These are phyloP conservation scores for Yamadazyma epiphylla DNA, from an alignment of 1,139 yeast genomes.

Conservation along the genomic window DNA sequence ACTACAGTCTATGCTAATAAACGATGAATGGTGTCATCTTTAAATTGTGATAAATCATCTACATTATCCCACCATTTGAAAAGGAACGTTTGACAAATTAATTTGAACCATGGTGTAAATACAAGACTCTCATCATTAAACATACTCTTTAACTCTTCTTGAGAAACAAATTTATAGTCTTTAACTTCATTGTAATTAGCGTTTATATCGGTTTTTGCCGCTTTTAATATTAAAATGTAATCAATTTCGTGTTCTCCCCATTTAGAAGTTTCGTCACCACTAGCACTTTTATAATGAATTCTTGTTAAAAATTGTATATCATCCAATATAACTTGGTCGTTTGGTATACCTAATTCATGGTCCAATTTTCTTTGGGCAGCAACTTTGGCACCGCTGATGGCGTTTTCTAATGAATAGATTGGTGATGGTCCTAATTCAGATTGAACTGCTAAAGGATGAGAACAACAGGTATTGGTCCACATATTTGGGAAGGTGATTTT, in stretches of 20 bases:
- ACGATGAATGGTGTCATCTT: constrained; percentile 46
- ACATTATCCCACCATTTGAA: constrained; percentile 92
- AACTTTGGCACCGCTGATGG: constrained; percentile 72
- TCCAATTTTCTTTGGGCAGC: constrained; percentile 92
- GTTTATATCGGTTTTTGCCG: constrained; percentile 50
- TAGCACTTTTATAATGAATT: constrained; percentile 85
- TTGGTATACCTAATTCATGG: constrained; percentile 88
- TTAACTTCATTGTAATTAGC: constrained; percentile 81
- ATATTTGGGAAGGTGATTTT: constrained; percentile 92
- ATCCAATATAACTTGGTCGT: constrained; percentile 56
- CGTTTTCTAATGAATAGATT: constrained; percentile 33
- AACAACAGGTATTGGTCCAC: constrained; percentile 99
- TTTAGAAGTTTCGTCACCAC: constrained; percentile 56
- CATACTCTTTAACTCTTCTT: constrained; percentile 67
- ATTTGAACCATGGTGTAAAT: constrained; percentile 97
- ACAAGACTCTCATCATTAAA: constrained; percentile 58
- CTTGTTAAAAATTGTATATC: constrained; percentile 83
- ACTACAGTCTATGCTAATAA: constrained; percentile 12
- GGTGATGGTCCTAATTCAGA: constrained; percentile 63
- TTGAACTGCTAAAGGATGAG: constrained; percentile 88
- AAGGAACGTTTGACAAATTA: constrained; percentile 85
- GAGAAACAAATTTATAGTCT: constrained; percentile 72
- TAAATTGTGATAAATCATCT: constrained; percentile 48
- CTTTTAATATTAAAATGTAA: constrained; percentile 76
- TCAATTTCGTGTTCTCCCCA: constrained; percentile 99